These are phyloP conservation scores for Phaeotremella fagi DNA, from an alignment of 768 basidiomycete species.

Conservation along the genomic window DNA sequence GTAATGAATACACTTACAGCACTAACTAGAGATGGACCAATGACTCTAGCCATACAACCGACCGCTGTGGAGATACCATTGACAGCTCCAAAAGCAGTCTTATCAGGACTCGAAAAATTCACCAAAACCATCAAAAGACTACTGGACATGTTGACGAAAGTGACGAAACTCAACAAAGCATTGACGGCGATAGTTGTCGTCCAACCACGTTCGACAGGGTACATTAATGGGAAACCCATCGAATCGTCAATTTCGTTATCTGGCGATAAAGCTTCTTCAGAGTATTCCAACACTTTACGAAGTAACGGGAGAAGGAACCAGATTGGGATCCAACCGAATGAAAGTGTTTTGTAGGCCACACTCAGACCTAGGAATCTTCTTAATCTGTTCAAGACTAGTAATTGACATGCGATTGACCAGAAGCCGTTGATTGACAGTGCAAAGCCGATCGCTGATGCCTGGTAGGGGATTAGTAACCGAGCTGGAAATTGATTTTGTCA, in stretches of 20 bases:
- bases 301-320: constrained; percentile 38
- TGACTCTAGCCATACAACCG: constrained; percentile 41
- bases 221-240: not conserved
- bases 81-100: constrained; percentile 41
- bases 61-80: constrained; percentile 44
- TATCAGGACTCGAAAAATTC: constrained; percentile 41
- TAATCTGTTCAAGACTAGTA: constrained; percentile 37
- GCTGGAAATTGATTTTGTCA: not conserved
- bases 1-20: constrained; percentile 17
- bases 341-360: constrained; percentile 37
- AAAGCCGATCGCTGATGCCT: constrained; percentile 40
- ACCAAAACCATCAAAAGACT: constrained; percentile 43
- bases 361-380: constrained; percentile 33
- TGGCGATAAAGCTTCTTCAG: constrained; percentile 27
- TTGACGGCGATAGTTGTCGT: constrained; percentile 33
- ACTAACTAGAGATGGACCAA: constrained; percentile 43
- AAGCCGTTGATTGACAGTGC: constrained; percentile 43
- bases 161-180: constrained; percentile 34
- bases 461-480: not conserved
- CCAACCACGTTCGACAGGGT: constrained; percentile 26
- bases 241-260: constrained; percentile 1
- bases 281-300: constrained; percentile 25
- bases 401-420: constrained; percentile 42
- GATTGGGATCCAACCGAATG: constrained; percentile 40
- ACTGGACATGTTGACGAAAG: constrained; percentile 32